A percentile compares a stretch with the other conserved stretches of the same genome.
These are phyloP conservation scores for Lactarius hengduanensis DNA, from an alignment of 768 basidiomycete genomes.

Conservation along the genomic window DNA sequence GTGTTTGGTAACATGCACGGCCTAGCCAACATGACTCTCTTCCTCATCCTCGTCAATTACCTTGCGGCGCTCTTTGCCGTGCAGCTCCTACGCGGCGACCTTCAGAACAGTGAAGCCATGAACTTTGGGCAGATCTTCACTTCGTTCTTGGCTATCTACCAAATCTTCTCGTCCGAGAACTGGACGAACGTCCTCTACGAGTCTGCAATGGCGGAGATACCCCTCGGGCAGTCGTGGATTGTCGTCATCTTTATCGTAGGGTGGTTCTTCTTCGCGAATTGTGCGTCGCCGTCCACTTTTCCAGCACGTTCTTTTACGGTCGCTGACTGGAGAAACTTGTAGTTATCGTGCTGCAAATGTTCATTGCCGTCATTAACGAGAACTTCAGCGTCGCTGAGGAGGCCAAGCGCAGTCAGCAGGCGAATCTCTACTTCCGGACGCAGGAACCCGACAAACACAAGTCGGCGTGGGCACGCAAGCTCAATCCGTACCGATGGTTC, in stretches of 20 bases:
- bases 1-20: conserved; percentile 93
- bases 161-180: conserved; percentile 91
- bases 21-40: conserved; percentile 87
- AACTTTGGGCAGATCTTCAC: conserved; percentile 84
- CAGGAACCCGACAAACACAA: conserved; percentile 48
- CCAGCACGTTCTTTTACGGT: not conserved
- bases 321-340: not conserved
- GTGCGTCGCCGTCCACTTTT: conserved; percentile 46
- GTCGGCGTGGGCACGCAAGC: conserved; percentile 63
- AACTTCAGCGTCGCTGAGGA: conserved; percentile 94
- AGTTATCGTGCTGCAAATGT: conserved; percentile 94
- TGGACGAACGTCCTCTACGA: conserved; percentile 80
- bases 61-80: conserved; percentile 79
- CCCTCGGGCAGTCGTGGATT: conserved; percentile 66
- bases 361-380: conserved; percentile 96
- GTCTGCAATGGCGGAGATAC: conserved; percentile 57
- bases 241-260: conserved; percentile 68
- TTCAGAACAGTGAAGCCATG: conserved; percentile 50
- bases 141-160: conserved; percentile 81
- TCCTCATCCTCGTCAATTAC: conserved; percentile 85
- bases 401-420: conserved; percentile 79
- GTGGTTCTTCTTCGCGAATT: conserved; percentile 93
- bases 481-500: conserved; percentile 90
- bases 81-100: conserved; percentile 85
- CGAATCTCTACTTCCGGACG: conserved; percentile 62